Base-by-base conservation (phyloP, 148 eudicot species). In the Bassia scoparia region DNA sequence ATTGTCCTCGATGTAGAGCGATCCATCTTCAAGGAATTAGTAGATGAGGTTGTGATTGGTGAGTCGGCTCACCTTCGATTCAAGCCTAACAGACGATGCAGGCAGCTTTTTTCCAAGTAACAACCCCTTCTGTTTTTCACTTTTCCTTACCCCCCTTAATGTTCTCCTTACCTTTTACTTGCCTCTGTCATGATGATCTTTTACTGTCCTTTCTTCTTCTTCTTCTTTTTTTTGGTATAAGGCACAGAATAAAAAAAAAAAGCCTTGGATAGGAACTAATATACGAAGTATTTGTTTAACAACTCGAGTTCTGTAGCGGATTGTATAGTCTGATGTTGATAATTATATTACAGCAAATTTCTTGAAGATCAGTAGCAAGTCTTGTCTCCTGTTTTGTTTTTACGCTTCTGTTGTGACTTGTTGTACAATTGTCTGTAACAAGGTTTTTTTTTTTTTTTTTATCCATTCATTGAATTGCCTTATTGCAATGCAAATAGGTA, bases 1-100 rank as follows among this genome's bases (percentile, higher is more conserved):
- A 54, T 88, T 17, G 92, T 84, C 9, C 82, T 95, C 77, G 96
- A 95, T 72, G 79, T 91, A 26, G 99, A 95, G 82, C 81, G 99
- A 52, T 81, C 80, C 46, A 83, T 95, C 68, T 95, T 91, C n/a
- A 95, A 88, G 63, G 97, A 95, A 68, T 79, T 95, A 67, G 89
- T 95, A 50, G 76, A 76, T 48, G 99, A 91, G 82, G 72, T 95
- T 46, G 87, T 95, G 24, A 71, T 70, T 4, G 87, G 92, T 1
- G 96, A 87, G 84, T 80, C 88, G 18, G 73, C 78, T 64, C 78
- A 77, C 6, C 66, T 61, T 76, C 78, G 76, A 66, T 72, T 33
- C n/a, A 83, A 80, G 77, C 71, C 83, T 14, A 84, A 73, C 53
- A 77, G 89, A 77, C 87, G 81, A 48, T 60, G 87, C 79, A 89